Evolutionary conservation across 352 stramenopile species (phyloP).

Genomic region (Phytophthora cactorum): DNA sequence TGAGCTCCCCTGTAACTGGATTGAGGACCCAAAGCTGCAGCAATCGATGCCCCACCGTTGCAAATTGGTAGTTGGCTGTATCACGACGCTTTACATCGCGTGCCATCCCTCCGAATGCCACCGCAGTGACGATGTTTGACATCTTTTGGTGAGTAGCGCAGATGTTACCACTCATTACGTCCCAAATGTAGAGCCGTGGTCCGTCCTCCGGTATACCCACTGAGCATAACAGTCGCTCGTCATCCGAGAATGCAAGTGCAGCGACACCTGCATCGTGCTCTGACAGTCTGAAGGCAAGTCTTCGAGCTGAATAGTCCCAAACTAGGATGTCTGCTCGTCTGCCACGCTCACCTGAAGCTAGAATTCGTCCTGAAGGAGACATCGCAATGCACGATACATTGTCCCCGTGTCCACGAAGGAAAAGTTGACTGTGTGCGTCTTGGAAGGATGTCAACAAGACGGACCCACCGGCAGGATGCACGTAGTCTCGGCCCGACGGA

Average conservation of each 20-base stretch:
- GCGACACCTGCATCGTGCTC: conserved; percentile 93
- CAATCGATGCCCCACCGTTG: conserved; percentile 73
- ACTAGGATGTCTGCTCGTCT: conserved; percentile 88
- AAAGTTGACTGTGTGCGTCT: conserved; percentile 84
- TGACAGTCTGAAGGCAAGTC: conserved; percentile 82
- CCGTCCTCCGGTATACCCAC: conserved; percentile 82
- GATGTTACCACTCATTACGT: conserved; percentile 89
- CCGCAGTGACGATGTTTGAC: conserved; percentile 53
- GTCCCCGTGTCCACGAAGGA: conserved; percentile 86
- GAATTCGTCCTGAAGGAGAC: conserved; percentile 70
- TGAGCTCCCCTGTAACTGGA: conserved; percentile 82
- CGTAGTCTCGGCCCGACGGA: conserved; percentile 77
- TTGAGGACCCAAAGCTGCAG: conserved; percentile 89
- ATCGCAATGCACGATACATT: conserved; percentile 85
- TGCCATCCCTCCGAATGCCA: conserved; percentile 86
- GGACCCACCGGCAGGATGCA: conserved; percentile 89
- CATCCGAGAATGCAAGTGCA: conserved; percentile 90
- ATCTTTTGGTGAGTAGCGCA: conserved; percentile 85
- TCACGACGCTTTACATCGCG: conserved; percentile 92
- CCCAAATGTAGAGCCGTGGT: conserved; percentile 90
- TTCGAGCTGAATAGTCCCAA: conserved; percentile 83
- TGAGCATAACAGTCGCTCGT: conserved; percentile 88
- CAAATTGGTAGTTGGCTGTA: conserved; percentile 89
- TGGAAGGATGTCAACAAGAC: conserved; percentile 82
- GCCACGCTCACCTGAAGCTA: conserved; percentile 88